Evolutionary conservation across 805 yeast genomes (phyloP).

Genomic region (Henningerozyma blattae): DNA sequence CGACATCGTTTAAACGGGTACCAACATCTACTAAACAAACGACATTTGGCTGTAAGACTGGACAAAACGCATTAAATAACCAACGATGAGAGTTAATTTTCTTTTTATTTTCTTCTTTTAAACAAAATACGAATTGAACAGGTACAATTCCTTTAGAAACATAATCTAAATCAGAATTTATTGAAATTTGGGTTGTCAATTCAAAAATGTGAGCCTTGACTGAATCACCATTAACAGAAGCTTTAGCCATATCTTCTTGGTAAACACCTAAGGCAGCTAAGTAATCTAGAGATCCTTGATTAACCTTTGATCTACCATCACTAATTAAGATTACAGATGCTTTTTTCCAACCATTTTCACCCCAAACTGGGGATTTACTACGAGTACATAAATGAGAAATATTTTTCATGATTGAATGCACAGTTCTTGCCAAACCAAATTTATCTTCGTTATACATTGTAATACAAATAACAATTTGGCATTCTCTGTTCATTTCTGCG

Average conservation of each 20-base stretch:
- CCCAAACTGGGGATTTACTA: slow-evolving; percentile 81
- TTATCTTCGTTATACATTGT: slow-evolving; percentile 98
- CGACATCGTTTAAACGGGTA: slow-evolving; percentile 80
- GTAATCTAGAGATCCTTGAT: slow-evolving; percentile 74
- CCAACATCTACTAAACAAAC: slow-evolving; percentile 92
- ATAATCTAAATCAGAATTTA: slow-evolving; percentile 80
- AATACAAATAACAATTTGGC: slow-evolving; percentile 82
- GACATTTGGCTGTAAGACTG: slow-evolving; percentile 83
- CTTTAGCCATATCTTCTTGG: slow-evolving; percentile 95
- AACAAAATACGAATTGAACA: slow-evolving; percentile 83
- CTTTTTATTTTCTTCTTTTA: slow-evolving; percentile 85
- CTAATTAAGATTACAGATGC: slow-evolving; percentile 84
- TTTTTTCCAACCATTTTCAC: slow-evolving; percentile 93
- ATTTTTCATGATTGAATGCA: slow-evolving; percentile 90
- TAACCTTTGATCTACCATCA: slow-evolving; percentile 87
- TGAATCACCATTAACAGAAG: slow-evolving; percentile 79
- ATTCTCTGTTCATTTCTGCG: slow-evolving; percentile 77
- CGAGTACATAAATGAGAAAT: slow-evolving; percentile 79
- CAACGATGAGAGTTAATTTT: slow-evolving; percentile 97
- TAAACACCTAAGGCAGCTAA: slow-evolving; percentile 92
- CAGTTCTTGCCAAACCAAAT: slow-evolving; percentile 75
- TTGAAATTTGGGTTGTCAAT: slow-evolving; percentile 88
- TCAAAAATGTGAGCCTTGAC: slow-evolving; percentile 93
- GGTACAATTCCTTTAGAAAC: slow-evolving; percentile 89
- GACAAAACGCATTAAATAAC: slow-evolving; percentile 93